Base-by-base conservation (phyloP, 2,329 filamentous ascomycete genomes). In the Fusarium sp. region DNA sequence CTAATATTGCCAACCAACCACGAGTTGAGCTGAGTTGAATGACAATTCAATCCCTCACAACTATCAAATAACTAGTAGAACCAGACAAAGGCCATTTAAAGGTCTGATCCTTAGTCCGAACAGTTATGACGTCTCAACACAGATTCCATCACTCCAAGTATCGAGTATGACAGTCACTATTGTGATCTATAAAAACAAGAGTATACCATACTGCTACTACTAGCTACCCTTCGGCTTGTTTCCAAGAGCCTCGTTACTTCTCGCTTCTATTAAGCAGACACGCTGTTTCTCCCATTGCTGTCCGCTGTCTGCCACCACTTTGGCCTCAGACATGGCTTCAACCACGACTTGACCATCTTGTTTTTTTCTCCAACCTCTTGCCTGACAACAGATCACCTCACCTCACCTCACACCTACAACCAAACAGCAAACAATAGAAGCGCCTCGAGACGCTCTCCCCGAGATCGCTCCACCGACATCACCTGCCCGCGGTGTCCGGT, bases 211-310 rank as follows among this genome's bases (percentile, higher is more conserved):
- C 31, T 29, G 24, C 27, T 51, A 58, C 36, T 38, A 29, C 56
- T 38, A 40, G 36, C 31, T 36, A 57, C 29, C 29, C 53, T 36
- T 36, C 53, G 33, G 53, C 53, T 57, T 36, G 33, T 73, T 69
- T 72, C 64, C 65, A 73, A 71, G 55, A 65, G 58, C 57, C 51
- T 61, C 51, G 61, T 72, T 63, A 66, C 69, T 66, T 63, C 42
- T 71, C 56, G 57, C 51, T 72, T 78, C 75, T 78, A 79, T 76
- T 78, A 77, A 75, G 62, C 62, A 71, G 67, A 56, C 58, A 71
- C 71, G 59, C 69, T 69, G 67, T 71, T 70, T 74, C 71, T 61
- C 64, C 64, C 46, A 62, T 53, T 66, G 55, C 66, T 60, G 64
- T 74, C 65, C 51, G 67, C 70, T 71, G 42, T 27, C 22, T 46